Evolutionary conservation across 805 yeast genomes (phyloP), one percentile per base, ranked within the genome.

Genomic region (Pichia thaimueangensis): DNA sequence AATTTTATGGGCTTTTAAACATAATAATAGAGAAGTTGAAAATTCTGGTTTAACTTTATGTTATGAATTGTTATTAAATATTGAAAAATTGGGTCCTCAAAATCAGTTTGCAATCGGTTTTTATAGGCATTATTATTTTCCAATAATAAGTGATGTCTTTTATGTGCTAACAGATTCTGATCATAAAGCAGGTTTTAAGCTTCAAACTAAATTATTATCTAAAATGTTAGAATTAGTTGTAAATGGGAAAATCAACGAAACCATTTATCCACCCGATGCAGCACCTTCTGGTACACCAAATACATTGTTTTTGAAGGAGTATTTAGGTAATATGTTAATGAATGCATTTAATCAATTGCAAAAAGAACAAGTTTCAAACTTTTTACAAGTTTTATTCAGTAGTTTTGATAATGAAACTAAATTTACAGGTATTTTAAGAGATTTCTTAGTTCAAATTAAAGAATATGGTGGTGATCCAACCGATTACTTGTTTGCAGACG

Each of bases 1-100:
- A 3, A 89, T 95, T 35, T 71, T 93, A 57, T 93, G 99, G 99
- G 97, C 97, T 0, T 86, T 93, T 63, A 91, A 93, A 65, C 99
- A 93, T 63, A 93, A 89, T 58, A 89, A 93, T 64, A 80, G 97
- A 62, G 97, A 91, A 43, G 97, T 93, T 43, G 98, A 93, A 64
- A 89, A 83, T 49, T 82, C 82, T 42, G 99, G 98, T 22, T 74
- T 93, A 53, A 76, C 82, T 30, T 73, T 93, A 50, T 86, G 93
- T 27, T 71, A 83, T 44, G 97, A 91, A 58, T 70, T 93, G 48
- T 71, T 91, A 46, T 79, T 77, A 52, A 93, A 93, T 60, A 89
- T 93, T 52, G 91, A 88, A 50, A 77, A 74, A 41, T 69, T 86
- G 50, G 87, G 87, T 5, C 45, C 50, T 15, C 71, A 73, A 49